Conservation (phyloP, 371 early-diverging fungal species). For the Mucor lusitanicus region DNA sequence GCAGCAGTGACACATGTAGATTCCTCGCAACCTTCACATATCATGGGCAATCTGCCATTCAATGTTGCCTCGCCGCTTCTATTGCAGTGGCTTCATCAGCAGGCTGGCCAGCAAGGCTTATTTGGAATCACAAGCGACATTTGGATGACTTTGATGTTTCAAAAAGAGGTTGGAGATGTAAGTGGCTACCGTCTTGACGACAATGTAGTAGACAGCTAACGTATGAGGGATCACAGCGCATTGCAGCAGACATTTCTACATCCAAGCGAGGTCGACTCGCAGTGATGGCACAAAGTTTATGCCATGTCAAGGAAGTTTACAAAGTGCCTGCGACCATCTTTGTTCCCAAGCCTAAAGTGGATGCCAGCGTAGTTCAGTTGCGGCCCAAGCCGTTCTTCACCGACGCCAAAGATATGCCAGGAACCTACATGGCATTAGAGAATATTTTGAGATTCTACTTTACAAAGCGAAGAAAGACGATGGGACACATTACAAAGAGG, state of each 20-base stretch:
- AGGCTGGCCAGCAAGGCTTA: constrained; percentile 57
- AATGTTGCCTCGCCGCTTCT: constrained; percentile 76
- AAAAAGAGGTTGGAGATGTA: constrained; percentile 81
- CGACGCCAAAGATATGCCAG: constrained; percentile 10
- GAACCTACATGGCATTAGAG: constrained; percentile 52
- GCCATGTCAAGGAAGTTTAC: constrained; percentile 66
- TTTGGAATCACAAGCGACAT: constrained; percentile 53
- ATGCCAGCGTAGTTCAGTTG: constrained; percentile 75
- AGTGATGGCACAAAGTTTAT: constrained; percentile 74
- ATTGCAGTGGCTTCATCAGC: constrained; percentile 73
- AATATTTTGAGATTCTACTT: constrained; percentile 68
- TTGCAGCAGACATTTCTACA: constrained; percentile 57
- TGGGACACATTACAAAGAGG: constrained; percentile 60
- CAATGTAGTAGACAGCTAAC: background rate
- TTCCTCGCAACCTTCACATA: constrained; percentile 33
- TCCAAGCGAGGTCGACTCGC: constrained; percentile 70
- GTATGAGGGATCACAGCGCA: constrained; percentile 42
- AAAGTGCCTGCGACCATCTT: constrained; percentile 65
- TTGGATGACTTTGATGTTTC: constrained; percentile 87
- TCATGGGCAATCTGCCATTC: constrained; percentile 85
- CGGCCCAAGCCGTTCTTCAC: constrained; percentile 41
- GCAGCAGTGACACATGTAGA: background rate
- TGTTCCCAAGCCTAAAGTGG: constrained; percentile 78
- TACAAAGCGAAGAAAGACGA: constrained; percentile 73
- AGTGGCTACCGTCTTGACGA: background rate